Percentiles rank a stretch among this genome's conserved stretches.
These are phyloP conservation scores for Sporothrix pseudoabietina DNA, from an alignment of 2,329 filamentous ascomycete species.

Conservation along the genomic window DNA sequence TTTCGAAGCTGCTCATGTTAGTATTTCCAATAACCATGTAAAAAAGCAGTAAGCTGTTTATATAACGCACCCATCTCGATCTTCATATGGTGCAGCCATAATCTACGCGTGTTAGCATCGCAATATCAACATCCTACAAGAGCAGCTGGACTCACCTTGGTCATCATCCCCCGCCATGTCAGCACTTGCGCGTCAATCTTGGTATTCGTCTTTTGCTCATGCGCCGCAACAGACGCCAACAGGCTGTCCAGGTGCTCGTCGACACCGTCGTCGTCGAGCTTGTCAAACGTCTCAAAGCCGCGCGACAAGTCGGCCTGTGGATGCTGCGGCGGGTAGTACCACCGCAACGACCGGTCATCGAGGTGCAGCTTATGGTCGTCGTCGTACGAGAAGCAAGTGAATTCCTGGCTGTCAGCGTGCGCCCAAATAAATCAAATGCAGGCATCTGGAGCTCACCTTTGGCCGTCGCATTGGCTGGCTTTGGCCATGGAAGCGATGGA, in stretches of 20 bases:
- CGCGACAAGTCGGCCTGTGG: slow-evolving; percentile 73
- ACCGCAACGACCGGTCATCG: slow-evolving; percentile 78
- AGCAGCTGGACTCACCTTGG: slow-evolving; percentile 65
- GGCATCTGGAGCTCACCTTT: slow-evolving; percentile 52
- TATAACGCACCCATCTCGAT: slow-evolving; percentile 68
- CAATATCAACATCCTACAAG: not conserved
- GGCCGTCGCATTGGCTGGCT: slow-evolving; percentile 74
- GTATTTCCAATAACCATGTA: not conserved
- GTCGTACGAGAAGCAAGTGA: slow-evolving; percentile 92
- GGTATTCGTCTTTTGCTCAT: slow-evolving; percentile 69
- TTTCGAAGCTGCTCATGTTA: slow-evolving; percentile 69
- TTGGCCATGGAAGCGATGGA: slow-evolving; percentile 66
- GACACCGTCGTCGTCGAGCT: slow-evolving; percentile 71
- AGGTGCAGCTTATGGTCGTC: slow-evolving; percentile 74
- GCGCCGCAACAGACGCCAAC: slow-evolving; percentile 70
- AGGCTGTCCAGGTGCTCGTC: slow-evolving; percentile 89
- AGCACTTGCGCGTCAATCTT: slow-evolving; percentile 76
- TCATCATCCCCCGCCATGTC: slow-evolving; percentile 98
- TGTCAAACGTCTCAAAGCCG: slow-evolving; percentile 80
- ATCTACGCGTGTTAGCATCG: slow-evolving; percentile 59
- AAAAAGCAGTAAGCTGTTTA: not conserved
- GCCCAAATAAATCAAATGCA: not conserved
- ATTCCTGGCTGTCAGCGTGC: slow-evolving; percentile 61
- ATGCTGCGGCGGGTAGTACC: slow-evolving; percentile 76
- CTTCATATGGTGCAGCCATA: slow-evolving; percentile 79